A percentile compares a stretch with the other conserved stretches of the same genome.
These are phyloP conservation scores for Cyberlindnera suaveolens DNA, from an alignment of 805 yeast genomes.

Conservation along the genomic window DNA sequence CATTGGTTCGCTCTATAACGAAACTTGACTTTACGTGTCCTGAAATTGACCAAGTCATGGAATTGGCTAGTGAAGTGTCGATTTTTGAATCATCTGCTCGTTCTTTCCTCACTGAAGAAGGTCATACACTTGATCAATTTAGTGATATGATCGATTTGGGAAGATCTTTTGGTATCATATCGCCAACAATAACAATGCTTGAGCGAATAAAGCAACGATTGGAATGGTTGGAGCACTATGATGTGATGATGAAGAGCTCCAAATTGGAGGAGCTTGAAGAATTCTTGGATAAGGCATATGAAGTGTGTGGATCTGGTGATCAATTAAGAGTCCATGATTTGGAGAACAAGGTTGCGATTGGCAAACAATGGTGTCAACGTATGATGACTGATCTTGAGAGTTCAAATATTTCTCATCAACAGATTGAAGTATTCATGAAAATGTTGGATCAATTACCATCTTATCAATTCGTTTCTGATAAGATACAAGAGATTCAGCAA, in stretches of 20 bases:
- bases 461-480: slow-evolving; percentile 3
- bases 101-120: slow-evolving; percentile 27
- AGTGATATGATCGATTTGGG: slow-evolving; percentile 53
- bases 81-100: slow-evolving; percentile 44
- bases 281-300: slow-evolving; percentile 22
- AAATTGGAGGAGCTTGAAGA: slow-evolving; percentile 18
- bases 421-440: neutral
- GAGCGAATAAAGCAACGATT: slow-evolving; percentile 32
- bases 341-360: neutral
- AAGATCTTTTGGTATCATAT: slow-evolving; percentile 48
- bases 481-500: slow-evolving; percentile 8
- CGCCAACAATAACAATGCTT: slow-evolving; percentile 41
- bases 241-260: slow-evolving; percentile 13
- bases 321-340: slow-evolving; percentile 6
- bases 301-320: slow-evolving; percentile 21
- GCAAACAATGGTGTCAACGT: neutral
- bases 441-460: slow-evolving; percentile 1
- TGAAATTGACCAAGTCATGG: slow-evolving; percentile 55
- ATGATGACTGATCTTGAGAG: neutral
- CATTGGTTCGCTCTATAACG: slow-evolving; percentile 41
- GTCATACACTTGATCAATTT: slow-evolving; percentile 36
- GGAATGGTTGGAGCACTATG: slow-evolving; percentile 32
- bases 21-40: slow-evolving; percentile 43
- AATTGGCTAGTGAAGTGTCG: slow-evolving; percentile 44
- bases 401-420: neutral